These are phyloP conservation scores for Tricholoma furcatifolium DNA, from an alignment of 768 basidiomycete genomes.

Conservation along the genomic window DNA sequence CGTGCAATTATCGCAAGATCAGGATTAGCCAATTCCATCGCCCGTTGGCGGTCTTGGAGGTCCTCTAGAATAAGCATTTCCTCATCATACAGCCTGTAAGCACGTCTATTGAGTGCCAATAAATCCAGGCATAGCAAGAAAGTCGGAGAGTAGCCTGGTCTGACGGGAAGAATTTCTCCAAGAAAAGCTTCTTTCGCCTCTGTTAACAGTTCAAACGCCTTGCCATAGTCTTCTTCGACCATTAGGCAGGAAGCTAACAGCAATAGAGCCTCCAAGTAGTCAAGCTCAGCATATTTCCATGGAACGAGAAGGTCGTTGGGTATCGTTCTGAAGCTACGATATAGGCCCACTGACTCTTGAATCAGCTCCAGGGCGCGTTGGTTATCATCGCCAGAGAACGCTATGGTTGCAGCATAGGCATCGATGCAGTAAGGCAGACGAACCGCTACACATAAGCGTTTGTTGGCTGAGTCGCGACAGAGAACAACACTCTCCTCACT, in stretches of 20 bases:
- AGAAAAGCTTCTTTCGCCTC: constrained; percentile 4
- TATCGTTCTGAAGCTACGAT: neutral
- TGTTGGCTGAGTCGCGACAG: constrained; percentile 2
- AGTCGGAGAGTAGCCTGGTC: neutral
- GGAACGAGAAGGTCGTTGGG: neutral
- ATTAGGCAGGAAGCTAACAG: constrained; percentile 3
- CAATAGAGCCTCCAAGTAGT: constrained; percentile 4
- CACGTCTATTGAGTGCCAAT: neutral
- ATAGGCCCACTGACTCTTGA: constrained; percentile 10
- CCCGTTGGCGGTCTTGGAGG: neutral
- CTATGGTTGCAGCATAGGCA: neutral
- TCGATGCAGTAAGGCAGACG: constrained; percentile 8
- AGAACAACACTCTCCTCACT: constrained; percentile 7
- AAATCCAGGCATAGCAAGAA: constrained; percentile 5
- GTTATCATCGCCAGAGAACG: constrained; percentile 3
- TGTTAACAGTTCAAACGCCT: neutral
- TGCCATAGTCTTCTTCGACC: neutral
- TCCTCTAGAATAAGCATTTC: neutral
- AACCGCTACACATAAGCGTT: constrained; percentile 1
- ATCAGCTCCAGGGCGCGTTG: neutral
- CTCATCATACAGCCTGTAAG: constrained; percentile 1
- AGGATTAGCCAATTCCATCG: constrained; percentile 11
- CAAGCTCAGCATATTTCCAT: constrained; percentile 7
- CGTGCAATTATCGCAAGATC: constrained; percentile 3
- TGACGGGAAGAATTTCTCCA: neutral